phyloP scores from a whole-genome alignment of 257 asterid genomes.

The Solanum appendiculatum region DNA sequence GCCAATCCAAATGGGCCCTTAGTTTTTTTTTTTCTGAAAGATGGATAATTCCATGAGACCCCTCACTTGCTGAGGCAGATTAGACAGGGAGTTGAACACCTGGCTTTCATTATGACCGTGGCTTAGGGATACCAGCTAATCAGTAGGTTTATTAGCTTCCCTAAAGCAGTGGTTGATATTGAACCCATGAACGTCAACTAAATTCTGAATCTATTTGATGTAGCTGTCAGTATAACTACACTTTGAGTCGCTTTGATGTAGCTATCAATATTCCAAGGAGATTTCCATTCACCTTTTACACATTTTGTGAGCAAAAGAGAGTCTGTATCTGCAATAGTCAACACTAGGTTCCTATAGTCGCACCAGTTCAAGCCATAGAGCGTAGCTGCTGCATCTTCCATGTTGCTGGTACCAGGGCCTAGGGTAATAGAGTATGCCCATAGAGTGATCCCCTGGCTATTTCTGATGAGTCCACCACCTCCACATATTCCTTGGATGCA shows the following conservation, averaged over 20 bases:
- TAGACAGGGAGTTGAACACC: neutral
- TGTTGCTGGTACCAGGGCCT: neutral
- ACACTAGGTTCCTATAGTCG: neutral
- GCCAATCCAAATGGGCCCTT: neutral
- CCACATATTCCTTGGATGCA: neutral
- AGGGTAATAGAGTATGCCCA: neutral
- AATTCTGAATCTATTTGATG: neutral
- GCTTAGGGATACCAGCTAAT: neutral
- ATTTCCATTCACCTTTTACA: neutral
- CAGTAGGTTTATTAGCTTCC: neutral
- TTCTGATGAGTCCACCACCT: neutral
- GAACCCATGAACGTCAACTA: neutral
- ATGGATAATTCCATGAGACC: neutral
- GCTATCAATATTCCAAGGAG: neutral
- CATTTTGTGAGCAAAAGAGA: neutral
- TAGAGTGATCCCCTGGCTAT: neutral
- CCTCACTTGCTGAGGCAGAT: neutral
- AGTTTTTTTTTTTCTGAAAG: neutral
- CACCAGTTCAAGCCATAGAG: neutral
- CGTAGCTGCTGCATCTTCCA: neutral
- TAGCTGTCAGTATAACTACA: neutral
- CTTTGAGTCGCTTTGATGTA: neutral
- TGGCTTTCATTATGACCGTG: neutral
- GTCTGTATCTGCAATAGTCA: neutral
- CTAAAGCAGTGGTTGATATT: neutral